A percentile compares a stretch with the other conserved stretches of the same genome.
Evolutionary conservation across 805 yeast species (phyloP).

Genomic region (Wickerhamiella allomyrinae): DNA sequence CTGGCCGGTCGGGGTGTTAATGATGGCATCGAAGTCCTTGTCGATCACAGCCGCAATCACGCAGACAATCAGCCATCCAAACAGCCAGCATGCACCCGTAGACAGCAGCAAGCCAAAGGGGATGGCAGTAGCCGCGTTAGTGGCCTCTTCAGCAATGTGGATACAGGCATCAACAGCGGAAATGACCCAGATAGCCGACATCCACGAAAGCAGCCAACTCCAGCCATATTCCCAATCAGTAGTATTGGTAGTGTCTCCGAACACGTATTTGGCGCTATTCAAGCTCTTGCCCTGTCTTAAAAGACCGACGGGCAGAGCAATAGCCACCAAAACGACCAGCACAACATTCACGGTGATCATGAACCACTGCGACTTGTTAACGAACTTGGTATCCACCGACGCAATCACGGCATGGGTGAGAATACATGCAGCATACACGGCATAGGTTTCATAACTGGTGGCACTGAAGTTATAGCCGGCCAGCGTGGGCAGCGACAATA

Average conservation of each 20-base stretch:
- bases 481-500: conserved; percentile 24
- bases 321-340: conserved; percentile 38
- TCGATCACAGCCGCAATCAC: conserved; percentile 36
- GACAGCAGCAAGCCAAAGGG: conserved; percentile 53
- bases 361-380: conserved; percentile 43
- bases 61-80: conserved; percentile 43
- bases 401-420: conserved; percentile 38
- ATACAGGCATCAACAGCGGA: conserved; percentile 56
- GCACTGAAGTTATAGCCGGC: conserved; percentile 30
- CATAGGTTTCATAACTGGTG: conserved; percentile 42
- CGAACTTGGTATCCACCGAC: conserved; percentile 40
- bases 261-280: conserved; percentile 37
- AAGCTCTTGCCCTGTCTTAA: conserved; percentile 20
- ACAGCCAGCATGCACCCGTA: conserved; percentile 36
- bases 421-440: conserved; percentile 48
- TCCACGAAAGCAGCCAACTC: conserved; percentile 36
- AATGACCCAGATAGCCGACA: conserved; percentile 33
- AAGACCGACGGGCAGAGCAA: conserved; percentile 47
- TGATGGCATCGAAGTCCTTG: conserved; percentile 32
- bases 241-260: conserved; percentile 37
- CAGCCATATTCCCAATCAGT: conserved; percentile 52
- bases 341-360: conserved; percentile 40
- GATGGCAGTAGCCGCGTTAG: conserved; percentile 47
- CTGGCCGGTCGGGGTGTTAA: conserved; percentile 36
- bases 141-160: conserved; percentile 54